Evolutionary conservation across 805 yeast genomes (phyloP).

Genomic region (Ogataea zsoltii): DNA sequence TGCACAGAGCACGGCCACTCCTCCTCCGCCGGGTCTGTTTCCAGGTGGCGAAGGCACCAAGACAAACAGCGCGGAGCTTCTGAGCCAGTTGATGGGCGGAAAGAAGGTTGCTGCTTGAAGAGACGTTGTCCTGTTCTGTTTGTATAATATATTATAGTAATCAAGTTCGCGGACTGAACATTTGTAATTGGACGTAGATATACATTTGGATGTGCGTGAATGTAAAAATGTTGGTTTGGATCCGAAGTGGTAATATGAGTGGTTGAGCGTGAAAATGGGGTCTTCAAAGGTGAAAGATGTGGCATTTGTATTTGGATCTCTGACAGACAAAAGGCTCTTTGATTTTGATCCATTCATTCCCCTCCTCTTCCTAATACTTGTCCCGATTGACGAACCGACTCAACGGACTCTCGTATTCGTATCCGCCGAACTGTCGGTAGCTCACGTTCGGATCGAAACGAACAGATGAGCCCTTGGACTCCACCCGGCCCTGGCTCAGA

Average conservation of each 20-base stretch:
- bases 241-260: no score
- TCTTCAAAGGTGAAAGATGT: no score
- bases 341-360: no score
- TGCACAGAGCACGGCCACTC: slow-evolving; percentile 45
- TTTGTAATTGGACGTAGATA: no score
- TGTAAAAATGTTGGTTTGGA: no score
- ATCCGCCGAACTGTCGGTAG: slow-evolving; percentile 20
- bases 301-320: no score
- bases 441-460: slow-evolving; percentile 34
- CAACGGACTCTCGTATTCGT: slow-evolving; percentile 25
- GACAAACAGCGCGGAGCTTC: slow-evolving; percentile 57
- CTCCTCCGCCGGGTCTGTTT: slow-evolving; percentile 77
- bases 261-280: no score
- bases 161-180: no score
- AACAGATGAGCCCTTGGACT: slow-evolving; percentile 23
- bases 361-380: slow-evolving; percentile 13
- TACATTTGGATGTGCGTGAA: no score
- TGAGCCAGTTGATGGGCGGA: slow-evolving; percentile 84
- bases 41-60: slow-evolving; percentile 16
- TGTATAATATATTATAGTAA: background rate
- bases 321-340: no score
- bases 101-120: slow-evolving; percentile 38
- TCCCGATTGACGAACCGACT: slow-evolving; percentile 21
- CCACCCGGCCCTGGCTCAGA: slow-evolving; percentile 1
- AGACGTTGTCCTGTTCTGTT: background rate